Evolutionary conservation across 176 grass and related monocot genomes (phyloP).

Genomic region (Carex kokanica): DNA sequence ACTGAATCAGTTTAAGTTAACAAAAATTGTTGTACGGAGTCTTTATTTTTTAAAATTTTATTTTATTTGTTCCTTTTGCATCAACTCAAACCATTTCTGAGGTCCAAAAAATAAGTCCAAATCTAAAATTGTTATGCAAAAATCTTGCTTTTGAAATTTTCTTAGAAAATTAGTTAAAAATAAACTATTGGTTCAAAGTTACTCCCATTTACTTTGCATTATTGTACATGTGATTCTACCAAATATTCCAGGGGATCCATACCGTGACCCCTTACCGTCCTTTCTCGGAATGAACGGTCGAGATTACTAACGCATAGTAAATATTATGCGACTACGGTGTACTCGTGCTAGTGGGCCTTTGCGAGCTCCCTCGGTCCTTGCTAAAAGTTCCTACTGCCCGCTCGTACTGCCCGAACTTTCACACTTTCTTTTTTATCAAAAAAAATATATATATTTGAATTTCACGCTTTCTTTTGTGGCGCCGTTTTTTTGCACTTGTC

Average conservation of each 20-base stretch:
- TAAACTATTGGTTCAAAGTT: not conserved
- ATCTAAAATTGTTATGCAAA: not conserved
- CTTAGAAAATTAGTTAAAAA: not conserved
- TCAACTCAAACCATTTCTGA: too few species aligned
- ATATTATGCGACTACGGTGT: not conserved
- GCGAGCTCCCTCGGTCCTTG: conserved; percentile 24
- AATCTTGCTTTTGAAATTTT: not conserved
- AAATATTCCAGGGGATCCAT: not conserved
- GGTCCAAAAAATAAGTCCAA: not conserved
- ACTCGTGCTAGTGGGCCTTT: too few species aligned
- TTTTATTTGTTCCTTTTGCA: too few species aligned
- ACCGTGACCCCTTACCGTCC: not conserved
- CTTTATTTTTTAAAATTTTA: too few species aligned
- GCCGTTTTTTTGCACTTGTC: not conserved
- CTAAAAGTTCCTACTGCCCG: conserved; percentile 34
- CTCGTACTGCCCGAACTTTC: conserved; percentile 25
- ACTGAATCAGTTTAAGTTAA: too few species aligned
- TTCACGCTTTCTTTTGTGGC: conserved; percentile 17
- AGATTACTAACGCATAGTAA: not conserved
- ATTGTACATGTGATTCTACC: not conserved
- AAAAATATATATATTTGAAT: not conserved
- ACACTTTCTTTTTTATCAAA: not conserved
- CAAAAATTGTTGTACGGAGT: too few species aligned
- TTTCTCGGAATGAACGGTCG: not conserved
- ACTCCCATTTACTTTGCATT: not conserved